These are phyloP conservation scores for Aspergillus sp. DNA, from an alignment of 2,329 filamentous ascomycete genomes.

Conservation along the genomic window DNA sequence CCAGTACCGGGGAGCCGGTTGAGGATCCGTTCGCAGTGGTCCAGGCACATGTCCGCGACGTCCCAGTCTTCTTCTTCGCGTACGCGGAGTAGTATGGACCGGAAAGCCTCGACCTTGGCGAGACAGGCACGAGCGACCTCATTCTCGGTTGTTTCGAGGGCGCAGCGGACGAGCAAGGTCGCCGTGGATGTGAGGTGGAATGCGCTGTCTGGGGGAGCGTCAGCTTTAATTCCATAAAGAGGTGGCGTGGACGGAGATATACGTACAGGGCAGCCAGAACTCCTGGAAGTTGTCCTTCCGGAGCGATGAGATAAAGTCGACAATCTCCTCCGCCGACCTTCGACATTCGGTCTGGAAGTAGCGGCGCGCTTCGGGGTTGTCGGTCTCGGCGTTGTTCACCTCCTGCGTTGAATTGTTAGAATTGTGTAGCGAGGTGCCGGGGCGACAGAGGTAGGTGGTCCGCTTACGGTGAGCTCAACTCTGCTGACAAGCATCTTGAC, in stretches of 20 bases:
- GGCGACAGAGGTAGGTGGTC: not conserved
- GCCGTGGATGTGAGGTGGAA: conserved; percentile 55
- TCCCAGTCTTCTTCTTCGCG: conserved; percentile 55
- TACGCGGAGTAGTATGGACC: conserved; percentile 48
- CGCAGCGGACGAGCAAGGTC: conserved; percentile 53
- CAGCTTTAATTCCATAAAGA: conserved; percentile 7
- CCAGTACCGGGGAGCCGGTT: conserved; percentile 36
- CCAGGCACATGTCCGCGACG: conserved; percentile 54
- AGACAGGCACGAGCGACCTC: conserved; percentile 48
- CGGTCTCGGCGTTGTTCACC: conserved; percentile 40
- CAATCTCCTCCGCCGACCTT: conserved; percentile 46
- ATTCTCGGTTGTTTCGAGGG: conserved; percentile 50
- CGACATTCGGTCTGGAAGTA: conserved; percentile 50
- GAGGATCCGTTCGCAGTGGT: conserved; percentile 48
- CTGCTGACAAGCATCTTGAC: conserved; percentile 49
- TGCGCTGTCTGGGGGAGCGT: conserved; percentile 41
- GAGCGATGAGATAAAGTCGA: conserved; percentile 50
- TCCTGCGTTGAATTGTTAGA: conserved; percentile 29
- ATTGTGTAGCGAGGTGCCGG: not conserved
- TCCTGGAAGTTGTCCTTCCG: conserved; percentile 49
- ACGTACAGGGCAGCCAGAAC: conserved; percentile 52
- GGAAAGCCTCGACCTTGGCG: conserved; percentile 48
- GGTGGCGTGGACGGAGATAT: not conserved
- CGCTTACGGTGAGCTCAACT: conserved; percentile 46
- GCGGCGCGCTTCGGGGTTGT: conserved; percentile 49